phyloP scores from a whole-genome alignment of 495 filamentous ascomycete genomes.

The Eremomyces bilateralis region DNA sequence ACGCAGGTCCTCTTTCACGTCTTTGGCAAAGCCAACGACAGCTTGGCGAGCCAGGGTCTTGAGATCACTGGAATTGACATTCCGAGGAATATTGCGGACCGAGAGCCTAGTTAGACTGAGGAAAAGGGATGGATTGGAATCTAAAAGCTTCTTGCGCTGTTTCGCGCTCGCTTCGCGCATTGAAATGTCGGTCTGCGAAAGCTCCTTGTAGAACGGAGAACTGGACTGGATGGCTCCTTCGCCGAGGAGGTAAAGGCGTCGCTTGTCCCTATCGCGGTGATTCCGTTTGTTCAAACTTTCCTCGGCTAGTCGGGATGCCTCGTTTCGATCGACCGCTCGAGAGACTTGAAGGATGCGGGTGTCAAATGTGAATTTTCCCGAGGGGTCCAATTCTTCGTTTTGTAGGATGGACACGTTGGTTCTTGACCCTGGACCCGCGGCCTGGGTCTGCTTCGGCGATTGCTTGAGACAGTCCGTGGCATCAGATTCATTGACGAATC shows the following conservation, averaged over 20 bases:
- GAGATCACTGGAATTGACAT: constrained; percentile 66
- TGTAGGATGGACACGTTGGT: constrained; percentile 50
- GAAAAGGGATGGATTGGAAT: constrained; percentile 75
- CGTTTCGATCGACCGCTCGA: constrained; percentile 58
- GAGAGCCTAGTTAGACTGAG: constrained; percentile 83
- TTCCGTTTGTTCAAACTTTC: constrained; percentile 40
- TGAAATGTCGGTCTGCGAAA: constrained; percentile 61
- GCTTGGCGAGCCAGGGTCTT: constrained; percentile 79
- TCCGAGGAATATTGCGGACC: constrained; percentile 74
- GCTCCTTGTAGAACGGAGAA: constrained; percentile 48
- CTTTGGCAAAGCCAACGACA: constrained; percentile 78
- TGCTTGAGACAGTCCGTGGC: constrained; percentile 46
- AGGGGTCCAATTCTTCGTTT: constrained; percentile 51
- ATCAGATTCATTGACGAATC: constrained; percentile 62
- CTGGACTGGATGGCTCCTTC: constrained; percentile 62
- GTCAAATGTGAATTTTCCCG: constrained; percentile 70
- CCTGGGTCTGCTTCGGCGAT: constrained; percentile 29
- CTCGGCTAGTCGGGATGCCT: constrained; percentile 52
- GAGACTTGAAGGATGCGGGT: constrained; percentile 69
- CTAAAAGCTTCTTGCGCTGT: constrained; percentile 74
- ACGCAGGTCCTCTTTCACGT: constrained; percentile 55
- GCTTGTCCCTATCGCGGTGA: constrained; percentile 64
- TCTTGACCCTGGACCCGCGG: too few relatives aligned
- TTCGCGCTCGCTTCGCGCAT: constrained; percentile 73
- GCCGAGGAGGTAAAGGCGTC: constrained; percentile 70